phyloP scores from a whole-genome alignment of 202 grass and related monocot species.

The Digitaria exilis region DNA sequence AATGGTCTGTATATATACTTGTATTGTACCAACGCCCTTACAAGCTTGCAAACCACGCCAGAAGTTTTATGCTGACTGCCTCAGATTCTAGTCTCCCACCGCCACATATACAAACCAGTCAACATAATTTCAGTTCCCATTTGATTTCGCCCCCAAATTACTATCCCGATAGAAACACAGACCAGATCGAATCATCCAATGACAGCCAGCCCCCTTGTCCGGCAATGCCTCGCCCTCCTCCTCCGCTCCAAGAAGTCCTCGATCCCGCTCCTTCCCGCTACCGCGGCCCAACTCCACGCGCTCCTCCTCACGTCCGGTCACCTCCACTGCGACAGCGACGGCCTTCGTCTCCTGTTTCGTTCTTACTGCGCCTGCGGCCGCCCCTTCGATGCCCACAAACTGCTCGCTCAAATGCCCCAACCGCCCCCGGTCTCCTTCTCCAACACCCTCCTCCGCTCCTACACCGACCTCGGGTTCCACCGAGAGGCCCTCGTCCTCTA shows the following conservation, averaged over 20 bases:
- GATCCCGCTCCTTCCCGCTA: conserved; percentile 28
- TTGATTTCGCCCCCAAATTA: neutral
- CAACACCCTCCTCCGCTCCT: conserved; percentile 64
- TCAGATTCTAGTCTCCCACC: neutral
- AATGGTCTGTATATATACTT: neutral
- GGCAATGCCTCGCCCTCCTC: conserved; percentile 57
- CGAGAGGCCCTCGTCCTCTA: conserved; percentile 53
- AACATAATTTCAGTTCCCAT: neutral
- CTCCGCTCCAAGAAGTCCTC: conserved; percentile 43
- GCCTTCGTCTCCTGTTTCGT: conserved; percentile 32
- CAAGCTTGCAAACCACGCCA: neutral
- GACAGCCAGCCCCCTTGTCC: conserved; percentile 21
- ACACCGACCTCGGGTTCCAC: conserved; percentile 40
- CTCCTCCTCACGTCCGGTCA: conserved; percentile 49
- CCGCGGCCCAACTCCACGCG: conserved; percentile 47
- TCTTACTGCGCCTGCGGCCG: conserved; percentile 24
- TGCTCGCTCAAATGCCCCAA: conserved; percentile 57
- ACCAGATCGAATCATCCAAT: neutral
- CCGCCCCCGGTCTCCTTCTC: conserved; percentile 23
- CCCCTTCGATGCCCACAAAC: conserved; percentile 37
- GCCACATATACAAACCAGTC: no score
- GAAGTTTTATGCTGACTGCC: neutral
- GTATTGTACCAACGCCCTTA: neutral
- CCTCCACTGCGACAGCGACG: neutral
- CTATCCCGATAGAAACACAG: neutral